Conservation (phyloP, 495 filamentous ascomycete species). For the Penicillium canescens region DNA sequence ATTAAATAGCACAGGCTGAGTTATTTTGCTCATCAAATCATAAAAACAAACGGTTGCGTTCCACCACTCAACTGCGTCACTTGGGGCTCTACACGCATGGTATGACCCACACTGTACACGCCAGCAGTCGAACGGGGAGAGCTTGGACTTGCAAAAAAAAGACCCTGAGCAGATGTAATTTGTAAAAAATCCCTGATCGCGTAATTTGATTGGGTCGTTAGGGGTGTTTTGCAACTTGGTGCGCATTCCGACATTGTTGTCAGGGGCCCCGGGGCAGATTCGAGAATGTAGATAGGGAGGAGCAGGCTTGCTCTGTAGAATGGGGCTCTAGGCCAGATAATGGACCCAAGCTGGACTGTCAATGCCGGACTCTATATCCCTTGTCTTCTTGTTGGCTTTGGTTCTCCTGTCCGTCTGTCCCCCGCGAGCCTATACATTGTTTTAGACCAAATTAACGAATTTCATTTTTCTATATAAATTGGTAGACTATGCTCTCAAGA, state of each 20-base stretch:
- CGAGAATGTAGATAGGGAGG: slow-evolving; percentile 17
- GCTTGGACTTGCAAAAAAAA: background rate
- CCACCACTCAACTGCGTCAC: slow-evolving; percentile 8
- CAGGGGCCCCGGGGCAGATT: slow-evolving; percentile 17
- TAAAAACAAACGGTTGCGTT: slow-evolving; percentile 19
- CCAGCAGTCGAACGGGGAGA: slow-evolving; percentile 1
- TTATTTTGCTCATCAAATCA: slow-evolving; percentile 16
- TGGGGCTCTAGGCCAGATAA: background rate
- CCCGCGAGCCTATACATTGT: too few species aligned
- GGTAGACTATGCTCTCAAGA: too few species aligned
- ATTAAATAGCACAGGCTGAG: slow-evolving; percentile 20
- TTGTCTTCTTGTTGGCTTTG: background rate
- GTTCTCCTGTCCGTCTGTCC: too few species aligned
- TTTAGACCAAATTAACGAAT: too few species aligned
- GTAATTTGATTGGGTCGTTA: slow-evolving; percentile 15
- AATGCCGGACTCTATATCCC: background rate
- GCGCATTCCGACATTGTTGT: slow-evolving; percentile 28
- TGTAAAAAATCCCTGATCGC: background rate
- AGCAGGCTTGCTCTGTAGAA: background rate
- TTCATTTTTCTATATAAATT: too few species aligned
- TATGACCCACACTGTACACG: slow-evolving; percentile 19
- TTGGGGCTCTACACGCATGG: slow-evolving; percentile 11
- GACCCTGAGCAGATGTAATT: background rate
- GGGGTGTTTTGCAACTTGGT: background rate
- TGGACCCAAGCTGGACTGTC: background rate